These are phyloP conservation scores for Sporobolomyces pararoseus DNA, from an alignment of 768 basidiomycete genomes.

Conservation along the genomic window DNA sequence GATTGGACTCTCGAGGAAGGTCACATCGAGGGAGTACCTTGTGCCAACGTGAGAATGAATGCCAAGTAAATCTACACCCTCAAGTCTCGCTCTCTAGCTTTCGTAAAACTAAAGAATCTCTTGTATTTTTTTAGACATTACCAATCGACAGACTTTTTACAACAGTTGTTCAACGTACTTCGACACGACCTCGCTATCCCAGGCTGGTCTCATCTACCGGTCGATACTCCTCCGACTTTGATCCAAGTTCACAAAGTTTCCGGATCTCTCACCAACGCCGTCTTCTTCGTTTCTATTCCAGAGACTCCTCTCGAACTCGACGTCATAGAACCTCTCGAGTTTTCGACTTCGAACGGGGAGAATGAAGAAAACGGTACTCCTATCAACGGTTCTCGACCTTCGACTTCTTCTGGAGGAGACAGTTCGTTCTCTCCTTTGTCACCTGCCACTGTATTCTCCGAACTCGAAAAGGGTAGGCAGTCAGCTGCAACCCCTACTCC, in stretches of 20 bases:
- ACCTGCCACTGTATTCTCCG: constrained; percentile 25
- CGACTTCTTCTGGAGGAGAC: constrained; percentile 2
- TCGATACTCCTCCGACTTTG: constrained; percentile 27
- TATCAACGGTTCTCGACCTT: background rate
- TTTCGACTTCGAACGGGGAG: constrained; percentile 39
- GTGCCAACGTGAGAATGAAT: constrained; percentile 33
- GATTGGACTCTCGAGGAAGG: constrained; percentile 41
- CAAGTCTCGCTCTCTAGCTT: background rate
- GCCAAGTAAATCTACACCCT: constrained; percentile 38
- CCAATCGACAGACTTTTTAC: constrained; percentile 32
- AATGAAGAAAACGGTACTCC: constrained; percentile 43
- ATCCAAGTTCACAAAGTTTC: constrained; percentile 61
- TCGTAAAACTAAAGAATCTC: background rate
- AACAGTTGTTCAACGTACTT: constrained; percentile 37
- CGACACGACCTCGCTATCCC: constrained; percentile 37
- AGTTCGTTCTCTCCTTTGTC: background rate
- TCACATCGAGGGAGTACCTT: constrained; percentile 43
- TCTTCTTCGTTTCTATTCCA: constrained; percentile 85
- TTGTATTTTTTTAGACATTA: constrained; percentile 32
- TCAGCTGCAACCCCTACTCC: constrained; percentile 18
- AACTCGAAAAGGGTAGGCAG: constrained; percentile 33
- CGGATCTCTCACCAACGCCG: constrained; percentile 89
- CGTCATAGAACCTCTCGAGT: constrained; percentile 40
- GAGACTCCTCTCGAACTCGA: constrained; percentile 44
- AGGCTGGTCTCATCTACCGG: constrained; percentile 39